Conservation (phyloP, 345 rosid genomes). For the Eutrema yunnanense region DNA sequence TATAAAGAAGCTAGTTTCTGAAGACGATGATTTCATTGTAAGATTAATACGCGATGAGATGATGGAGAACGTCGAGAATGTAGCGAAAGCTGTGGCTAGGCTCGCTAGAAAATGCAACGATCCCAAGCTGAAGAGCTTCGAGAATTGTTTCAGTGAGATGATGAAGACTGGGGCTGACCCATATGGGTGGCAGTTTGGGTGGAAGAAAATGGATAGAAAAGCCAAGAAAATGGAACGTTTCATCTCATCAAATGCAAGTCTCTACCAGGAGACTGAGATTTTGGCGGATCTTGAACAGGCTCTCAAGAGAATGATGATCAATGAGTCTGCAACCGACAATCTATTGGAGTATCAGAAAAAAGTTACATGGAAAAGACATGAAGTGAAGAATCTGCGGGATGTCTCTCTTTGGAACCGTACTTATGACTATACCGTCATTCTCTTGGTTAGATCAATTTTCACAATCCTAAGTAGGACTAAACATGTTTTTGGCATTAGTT, state of each 20-base stretch:
- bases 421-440: slow-evolving; percentile 62
- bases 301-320: slow-evolving; percentile 56
- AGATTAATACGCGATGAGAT: slow-evolving; percentile 60
- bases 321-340: slow-evolving; percentile 53
- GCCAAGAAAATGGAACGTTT: slow-evolving; percentile 83
- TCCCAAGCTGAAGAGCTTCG: slow-evolving; percentile 57
- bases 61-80: slow-evolving; percentile 54
- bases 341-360: slow-evolving; percentile 65
- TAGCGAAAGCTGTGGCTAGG: slow-evolving; percentile 71
- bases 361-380: slow-evolving; percentile 76
- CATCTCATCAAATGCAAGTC: slow-evolving; percentile 56
- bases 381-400: slow-evolving; percentile 67
- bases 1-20: slow-evolving; percentile 74
- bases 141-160: slow-evolving; percentile 47
- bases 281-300: slow-evolving; percentile 75
- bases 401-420: slow-evolving; percentile 84
- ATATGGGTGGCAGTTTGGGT: slow-evolving; percentile 59
- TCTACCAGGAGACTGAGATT: slow-evolving; percentile 92
- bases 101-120: slow-evolving; percentile 67
- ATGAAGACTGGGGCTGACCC: slow-evolving; percentile 58
- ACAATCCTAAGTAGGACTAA: slow-evolving; percentile 63
- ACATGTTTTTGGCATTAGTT: slow-evolving; percentile 59
- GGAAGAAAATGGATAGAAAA: slow-evolving; percentile 81
- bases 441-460: slow-evolving; percentile 76
- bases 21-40: slow-evolving; percentile 64